These are phyloP conservation scores for Phytophthora citricola DNA, from an alignment of 352 stramenopile genomes.

Conservation along the genomic window DNA sequence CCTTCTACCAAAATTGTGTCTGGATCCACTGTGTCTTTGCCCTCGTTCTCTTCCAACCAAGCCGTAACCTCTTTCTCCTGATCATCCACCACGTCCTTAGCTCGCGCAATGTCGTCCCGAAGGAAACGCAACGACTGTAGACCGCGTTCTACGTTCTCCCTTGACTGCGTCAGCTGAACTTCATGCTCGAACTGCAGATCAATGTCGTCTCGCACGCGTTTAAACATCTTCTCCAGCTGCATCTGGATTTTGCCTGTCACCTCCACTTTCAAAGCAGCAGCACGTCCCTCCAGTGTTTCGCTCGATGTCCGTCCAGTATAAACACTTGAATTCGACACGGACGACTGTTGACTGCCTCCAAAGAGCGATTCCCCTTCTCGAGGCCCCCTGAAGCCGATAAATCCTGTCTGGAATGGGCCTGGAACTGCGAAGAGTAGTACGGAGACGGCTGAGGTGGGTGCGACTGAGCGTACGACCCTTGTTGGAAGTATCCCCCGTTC, in stretches of 20 bases:
- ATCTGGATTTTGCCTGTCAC: slow-evolving; percentile 83
- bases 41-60: slow-evolving; percentile 84
- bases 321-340: slow-evolving; percentile 25
- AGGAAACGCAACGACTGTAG: slow-evolving; percentile 79
- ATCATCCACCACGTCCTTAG: slow-evolving; percentile 53
- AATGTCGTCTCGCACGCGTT: slow-evolving; percentile 86
- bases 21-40: slow-evolving; percentile 78
- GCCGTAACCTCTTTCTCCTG: slow-evolving; percentile 66
- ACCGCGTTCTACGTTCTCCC: slow-evolving; percentile 77
- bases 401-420: slow-evolving; percentile 32
- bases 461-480: slow-evolving; percentile 40
- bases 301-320: slow-evolving; percentile 14
- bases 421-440: slow-evolving; percentile 41
- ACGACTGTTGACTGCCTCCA: slow-evolving; percentile 37
- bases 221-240: slow-evolving; percentile 79
- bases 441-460: slow-evolving; percentile 41
- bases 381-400: slow-evolving; percentile 15
- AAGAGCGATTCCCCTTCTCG: slow-evolving; percentile 54
- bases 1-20: slow-evolving; percentile 83
- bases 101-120: slow-evolving; percentile 67
- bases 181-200: slow-evolving; percentile 90
- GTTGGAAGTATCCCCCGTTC: slow-evolving; percentile 59
- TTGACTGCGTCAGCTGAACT: slow-evolving; percentile 80
- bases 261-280: slow-evolving; percentile 65
- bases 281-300: slow-evolving; percentile 49